These are phyloP conservation scores for Fragosphaeria purpurea DNA, from an alignment of 2,329 filamentous ascomycete genomes.

Conservation along the genomic window DNA sequence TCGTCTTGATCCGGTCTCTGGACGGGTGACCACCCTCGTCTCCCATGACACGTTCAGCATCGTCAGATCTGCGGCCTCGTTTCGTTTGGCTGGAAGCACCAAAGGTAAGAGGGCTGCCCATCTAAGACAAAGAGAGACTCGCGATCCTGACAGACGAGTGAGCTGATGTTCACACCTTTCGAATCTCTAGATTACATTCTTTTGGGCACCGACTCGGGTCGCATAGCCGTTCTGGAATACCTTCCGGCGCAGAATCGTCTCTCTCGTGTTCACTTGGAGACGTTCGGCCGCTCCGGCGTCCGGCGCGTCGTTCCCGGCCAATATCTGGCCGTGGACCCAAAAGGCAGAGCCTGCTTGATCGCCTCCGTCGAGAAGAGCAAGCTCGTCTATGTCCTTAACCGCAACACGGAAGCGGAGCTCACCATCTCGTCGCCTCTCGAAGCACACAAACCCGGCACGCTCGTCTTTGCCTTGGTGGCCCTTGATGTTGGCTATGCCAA, in stretches of 20 bases:
- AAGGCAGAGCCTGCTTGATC: conserved; percentile 88
- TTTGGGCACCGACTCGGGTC: conserved; percentile 87
- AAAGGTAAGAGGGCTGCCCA: conserved; percentile 54
- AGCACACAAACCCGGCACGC: conserved; percentile 83
- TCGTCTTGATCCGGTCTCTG: conserved; percentile 73
- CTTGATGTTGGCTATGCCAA: conserved; percentile 96
- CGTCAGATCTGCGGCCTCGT: conserved; percentile 77
- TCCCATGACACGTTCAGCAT: conserved; percentile 96
- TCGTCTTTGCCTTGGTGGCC: conserved; percentile 80
- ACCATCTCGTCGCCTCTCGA: conserved; percentile 96
- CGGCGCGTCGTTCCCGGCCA: conserved; percentile 90
- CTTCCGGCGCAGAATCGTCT: conserved; percentile 78
- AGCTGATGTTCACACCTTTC: background rate
- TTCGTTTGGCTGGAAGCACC: conserved; percentile 82
- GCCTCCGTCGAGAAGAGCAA: conserved; percentile 98
- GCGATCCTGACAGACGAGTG: no score
- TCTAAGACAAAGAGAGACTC: no score
- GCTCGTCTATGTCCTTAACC: conserved; percentile 95
- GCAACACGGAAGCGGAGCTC: conserved; percentile 86
- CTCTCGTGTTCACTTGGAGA: conserved; percentile 84
- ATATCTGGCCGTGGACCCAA: conserved; percentile 90
- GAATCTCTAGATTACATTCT: conserved; percentile 77
- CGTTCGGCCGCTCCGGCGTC: conserved; percentile 94
- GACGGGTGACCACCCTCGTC: conserved; percentile 75
- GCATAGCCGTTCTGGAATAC: conserved; percentile 91